Conservation (phyloP, 2,329 filamentous ascomycete species). For the Aspergillus sojae region DNA sequence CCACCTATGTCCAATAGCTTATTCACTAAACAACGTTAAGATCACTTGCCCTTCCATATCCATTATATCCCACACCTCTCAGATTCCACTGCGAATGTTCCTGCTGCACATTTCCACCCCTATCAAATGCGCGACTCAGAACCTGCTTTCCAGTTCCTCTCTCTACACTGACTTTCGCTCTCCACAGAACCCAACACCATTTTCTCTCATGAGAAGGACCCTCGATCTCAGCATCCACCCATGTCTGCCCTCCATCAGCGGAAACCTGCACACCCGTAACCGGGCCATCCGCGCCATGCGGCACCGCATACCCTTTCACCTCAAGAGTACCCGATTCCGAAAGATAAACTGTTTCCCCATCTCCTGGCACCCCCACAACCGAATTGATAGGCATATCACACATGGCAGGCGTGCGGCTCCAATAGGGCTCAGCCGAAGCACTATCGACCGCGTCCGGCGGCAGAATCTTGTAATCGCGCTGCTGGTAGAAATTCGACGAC, state of each 20-base stretch:
- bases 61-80: constrained; percentile 63
- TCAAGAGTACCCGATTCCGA: constrained; percentile 48
- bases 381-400: constrained; percentile 61
- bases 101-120: constrained; percentile 54
- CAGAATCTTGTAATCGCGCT: constrained; percentile 62
- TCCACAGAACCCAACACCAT: constrained; percentile 63
- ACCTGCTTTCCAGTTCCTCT: constrained; percentile 48
- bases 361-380: constrained; percentile 53
- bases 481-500: constrained; percentile 59
- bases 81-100: constrained; percentile 59
- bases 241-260: constrained; percentile 52
- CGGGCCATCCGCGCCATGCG: constrained; percentile 56
- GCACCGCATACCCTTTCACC: constrained; percentile 60
- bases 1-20: neutral
- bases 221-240: constrained; percentile 51
- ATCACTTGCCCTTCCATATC: constrained; percentile 57
- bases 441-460: constrained; percentile 54
- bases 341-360: constrained; percentile 45
- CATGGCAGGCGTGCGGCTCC: constrained; percentile 53
- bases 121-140: constrained; percentile 59
- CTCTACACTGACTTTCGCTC: constrained; percentile 45
- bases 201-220: constrained; percentile 36
- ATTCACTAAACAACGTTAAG: constrained; percentile 45
- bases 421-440: constrained; percentile 56
- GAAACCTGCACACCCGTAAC: constrained; percentile 58